Evolutionary conservation across 2,329 filamentous ascomycete species (phyloP).

Genomic region (Chaetothyriales sp.): DNA sequence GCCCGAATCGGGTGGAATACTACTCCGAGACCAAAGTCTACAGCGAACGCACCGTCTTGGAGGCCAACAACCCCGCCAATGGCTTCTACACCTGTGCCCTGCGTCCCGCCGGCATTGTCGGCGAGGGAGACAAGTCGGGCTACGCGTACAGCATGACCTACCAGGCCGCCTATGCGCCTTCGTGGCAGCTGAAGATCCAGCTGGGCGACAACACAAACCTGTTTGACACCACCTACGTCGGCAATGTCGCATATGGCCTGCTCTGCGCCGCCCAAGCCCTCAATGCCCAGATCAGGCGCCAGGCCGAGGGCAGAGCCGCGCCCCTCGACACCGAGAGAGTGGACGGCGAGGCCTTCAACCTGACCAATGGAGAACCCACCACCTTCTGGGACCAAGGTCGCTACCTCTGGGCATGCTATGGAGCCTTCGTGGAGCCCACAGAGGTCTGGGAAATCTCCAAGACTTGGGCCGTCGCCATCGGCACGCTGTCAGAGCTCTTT

Average conservation of each 20-base stretch:
- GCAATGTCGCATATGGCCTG: slow-evolving; percentile 64
- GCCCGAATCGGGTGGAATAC: slow-evolving; percentile 56
- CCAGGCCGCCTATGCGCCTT: slow-evolving; percentile 45
- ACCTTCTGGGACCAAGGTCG: slow-evolving; percentile 86
- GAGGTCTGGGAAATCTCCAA: slow-evolving; percentile 31
- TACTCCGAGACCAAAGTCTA: slow-evolving; percentile 85
- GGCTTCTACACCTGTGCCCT: slow-evolving; percentile 65
- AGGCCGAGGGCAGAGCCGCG: slow-evolving; percentile 35
- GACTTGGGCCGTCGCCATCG: slow-evolving; percentile 27
- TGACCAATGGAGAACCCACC: slow-evolving; percentile 77
- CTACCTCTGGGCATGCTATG: slow-evolving; percentile 53
- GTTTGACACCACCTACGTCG: slow-evolving; percentile 58
- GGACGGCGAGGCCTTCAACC: slow-evolving; percentile 76
- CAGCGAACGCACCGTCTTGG: slow-evolving; percentile 68
- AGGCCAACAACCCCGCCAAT: slow-evolving; percentile 47
- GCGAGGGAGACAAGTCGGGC: slow-evolving; percentile 65
- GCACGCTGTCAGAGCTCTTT: slow-evolving; percentile 29
- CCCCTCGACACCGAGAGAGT: slow-evolving; percentile 61
- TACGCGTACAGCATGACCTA: slow-evolving; percentile 60
- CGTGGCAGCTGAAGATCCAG: slow-evolving; percentile 59
- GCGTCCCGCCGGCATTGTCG: slow-evolving; percentile 79
- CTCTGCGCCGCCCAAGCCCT: slow-evolving; percentile 65
- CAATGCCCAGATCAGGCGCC: slow-evolving; percentile 35
- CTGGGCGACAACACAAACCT: slow-evolving; percentile 61
- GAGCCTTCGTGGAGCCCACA: slow-evolving; percentile 27